A percentile compares a stretch with the other conserved stretches of the same genome.
Evolutionary conservation across 2,329 filamentous ascomycete genomes (phyloP).

Genomic region (Xylariaceae sp.): DNA sequence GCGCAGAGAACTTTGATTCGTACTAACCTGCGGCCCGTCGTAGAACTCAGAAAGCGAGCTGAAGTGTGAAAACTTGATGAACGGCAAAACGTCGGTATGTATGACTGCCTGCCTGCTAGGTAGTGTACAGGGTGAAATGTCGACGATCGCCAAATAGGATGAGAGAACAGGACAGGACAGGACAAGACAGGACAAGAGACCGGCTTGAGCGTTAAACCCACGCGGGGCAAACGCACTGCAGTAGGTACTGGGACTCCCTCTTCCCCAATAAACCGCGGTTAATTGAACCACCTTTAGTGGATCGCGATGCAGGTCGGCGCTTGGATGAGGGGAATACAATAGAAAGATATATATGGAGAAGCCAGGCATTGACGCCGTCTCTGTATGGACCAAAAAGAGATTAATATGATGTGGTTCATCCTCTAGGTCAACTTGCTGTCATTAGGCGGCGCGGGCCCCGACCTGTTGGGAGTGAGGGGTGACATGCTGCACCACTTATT

Average conservation of each 20-base stretch:
- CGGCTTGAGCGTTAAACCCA: constrained; percentile 13
- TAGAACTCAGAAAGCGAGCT: background rate
- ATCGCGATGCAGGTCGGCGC: constrained; percentile 20
- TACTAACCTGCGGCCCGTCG: background rate
- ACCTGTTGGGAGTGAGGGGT: constrained; percentile 9
- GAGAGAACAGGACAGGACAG: background rate
- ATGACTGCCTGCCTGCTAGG: too few relatives aligned
- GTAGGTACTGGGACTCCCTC: constrained; percentile 6
- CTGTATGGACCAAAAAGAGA: too few relatives aligned
- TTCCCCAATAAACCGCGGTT: constrained; percentile 14
- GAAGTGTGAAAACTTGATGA: too few relatives aligned
- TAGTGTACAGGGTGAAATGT: too few relatives aligned
- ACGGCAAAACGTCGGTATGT: too few relatives aligned
- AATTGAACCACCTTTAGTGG: constrained; percentile 13
- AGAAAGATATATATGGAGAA: too few relatives aligned
- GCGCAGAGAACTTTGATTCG: background rate
- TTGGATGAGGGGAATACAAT: constrained; percentile 9
- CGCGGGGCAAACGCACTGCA: constrained; percentile 7
- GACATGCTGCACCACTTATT: background rate
- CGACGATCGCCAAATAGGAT: constrained; percentile 7
- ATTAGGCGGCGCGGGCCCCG: too few relatives aligned
- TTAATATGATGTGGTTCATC: too few relatives aligned
- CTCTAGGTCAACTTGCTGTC: too few relatives aligned
- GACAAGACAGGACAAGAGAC: background rate
- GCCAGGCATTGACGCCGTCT: too few relatives aligned